These are phyloP conservation scores for Lactifluus echinatus DNA, from an alignment of 768 basidiomycete species.

Conservation along the genomic window DNA sequence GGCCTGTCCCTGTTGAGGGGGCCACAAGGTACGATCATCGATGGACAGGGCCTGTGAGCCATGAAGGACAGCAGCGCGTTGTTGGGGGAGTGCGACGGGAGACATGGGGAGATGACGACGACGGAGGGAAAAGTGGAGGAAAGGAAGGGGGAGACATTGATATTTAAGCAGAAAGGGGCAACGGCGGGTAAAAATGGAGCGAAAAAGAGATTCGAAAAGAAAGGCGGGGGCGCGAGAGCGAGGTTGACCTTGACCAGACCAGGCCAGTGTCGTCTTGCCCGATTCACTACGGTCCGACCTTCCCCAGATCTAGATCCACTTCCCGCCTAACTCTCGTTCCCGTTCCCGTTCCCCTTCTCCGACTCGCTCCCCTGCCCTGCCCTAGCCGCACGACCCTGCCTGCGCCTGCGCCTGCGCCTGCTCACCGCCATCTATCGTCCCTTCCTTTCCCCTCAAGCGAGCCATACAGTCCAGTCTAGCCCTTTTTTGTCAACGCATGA, in stretches of 20 bases:
- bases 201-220: conserved; percentile 2
- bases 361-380: not conserved
- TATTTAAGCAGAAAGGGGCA: conserved; percentile 23
- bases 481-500: not conserved
- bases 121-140: conserved; percentile 14
- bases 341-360: conserved; percentile 1
- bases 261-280: not conserved
- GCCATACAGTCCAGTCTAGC: not conserved
- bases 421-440: not conserved
- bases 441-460: not conserved
- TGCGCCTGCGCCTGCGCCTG: not conserved
- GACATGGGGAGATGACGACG: conserved; percentile 28
- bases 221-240: not conserved
- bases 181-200: conserved; percentile 4
- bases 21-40: conserved; percentile 64
- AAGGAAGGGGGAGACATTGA: conserved; percentile 17
- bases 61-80: conserved; percentile 73
- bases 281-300: conserved; percentile 6
- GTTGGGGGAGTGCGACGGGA: conserved; percentile 42
- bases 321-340: not conserved
- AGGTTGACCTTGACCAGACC: not conserved
- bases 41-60: conserved; percentile 75
- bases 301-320: conserved; percentile 9
- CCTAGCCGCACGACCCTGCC: not conserved
- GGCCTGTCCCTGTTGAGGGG: conserved; percentile 62